Base-by-base conservation (phyloP, 2,329 filamentous ascomycete genomes). In the Cercospora beticola region DNA sequence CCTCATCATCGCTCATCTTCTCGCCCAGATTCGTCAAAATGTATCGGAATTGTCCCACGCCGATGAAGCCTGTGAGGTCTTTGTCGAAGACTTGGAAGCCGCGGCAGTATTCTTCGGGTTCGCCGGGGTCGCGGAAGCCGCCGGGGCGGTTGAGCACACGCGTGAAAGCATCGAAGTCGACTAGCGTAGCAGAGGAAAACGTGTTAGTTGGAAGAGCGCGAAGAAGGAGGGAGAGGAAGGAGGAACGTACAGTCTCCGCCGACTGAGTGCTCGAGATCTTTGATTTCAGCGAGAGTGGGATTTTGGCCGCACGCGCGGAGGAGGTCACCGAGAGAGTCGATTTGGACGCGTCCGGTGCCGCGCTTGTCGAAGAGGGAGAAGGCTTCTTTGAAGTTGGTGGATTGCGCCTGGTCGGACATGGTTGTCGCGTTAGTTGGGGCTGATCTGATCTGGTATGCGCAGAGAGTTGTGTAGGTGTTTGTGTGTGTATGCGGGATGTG, bases 371-470 rank as follows among this genome's bases (percentile, higher is more conserved):
- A 99, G 81, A 99, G 92, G 78, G 94, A 94, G 84, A 99, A 99
- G 76, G 95, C 95, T 90, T 99, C 95, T 87, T 98, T 98, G 92
- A 98, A 99, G 90, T 99, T 98, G 84, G 95, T 98, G 85, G 94
- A 98, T 70, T 88, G 88, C 80, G 88, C 86, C 88, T 90, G 87
- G 60, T 78, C 76, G 62, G 72, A 72, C 76, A 77, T 77, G 61
- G 40, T 36, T 31, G 65, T 62, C 56, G 68, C 61, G 68, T 74
- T 68, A 71, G 73, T 68, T 28, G 18, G 14, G 56, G 56, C 28
- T 36, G 56, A 26, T 59, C 18, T 59, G 26, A n/a, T n/a, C n/a
- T n/a, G 56, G 56, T 14, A n/a, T 28, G 18, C 49, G 49, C 33
- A n/a, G 26, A 33, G 61, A 21, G 61, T 18, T 43, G 40, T 52